phyloP scores from a whole-genome alignment of 108 stramenopile genomes.

The Stephanodiscus triporus region DNA sequence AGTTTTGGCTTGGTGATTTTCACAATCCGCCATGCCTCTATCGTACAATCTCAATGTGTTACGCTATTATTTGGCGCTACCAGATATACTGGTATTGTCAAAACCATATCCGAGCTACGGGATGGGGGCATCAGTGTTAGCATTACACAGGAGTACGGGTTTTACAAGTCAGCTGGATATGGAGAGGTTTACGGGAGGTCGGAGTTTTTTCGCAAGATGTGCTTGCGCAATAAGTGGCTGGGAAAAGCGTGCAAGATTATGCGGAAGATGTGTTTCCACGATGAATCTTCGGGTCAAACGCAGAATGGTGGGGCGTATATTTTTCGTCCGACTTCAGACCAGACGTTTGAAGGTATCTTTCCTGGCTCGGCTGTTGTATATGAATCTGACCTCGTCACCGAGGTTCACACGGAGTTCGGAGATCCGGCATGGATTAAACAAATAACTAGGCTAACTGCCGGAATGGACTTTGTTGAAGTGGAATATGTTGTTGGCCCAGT shows the following conservation, averaged over 20 bases:
- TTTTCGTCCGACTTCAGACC: constrained; percentile 84
- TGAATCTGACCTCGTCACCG: constrained; percentile 53
- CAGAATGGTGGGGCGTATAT: constrained; percentile 96
- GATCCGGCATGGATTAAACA: constrained; percentile 82
- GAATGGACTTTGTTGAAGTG: constrained; percentile 79
- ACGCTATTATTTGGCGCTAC: background rate
- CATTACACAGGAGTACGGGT: constrained; percentile 69
- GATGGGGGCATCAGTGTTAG: constrained; percentile 25
- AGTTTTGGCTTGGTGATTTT: background rate
- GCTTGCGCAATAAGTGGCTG: no score
- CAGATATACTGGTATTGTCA: constrained; percentile 50
- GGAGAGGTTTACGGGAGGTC: constrained; percentile 22
- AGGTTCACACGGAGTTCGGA: constrained; percentile 80
- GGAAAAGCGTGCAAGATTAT: constrained; percentile 39
- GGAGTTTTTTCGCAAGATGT: constrained; percentile 49
- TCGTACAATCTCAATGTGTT: background rate
- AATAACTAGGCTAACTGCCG: constrained; percentile 67
- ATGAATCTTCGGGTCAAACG: constrained; percentile 36
- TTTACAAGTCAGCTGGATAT: constrained; percentile 55
- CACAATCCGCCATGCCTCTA: background rate
- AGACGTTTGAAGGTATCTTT: constrained; percentile 27
- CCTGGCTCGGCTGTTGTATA: constrained; percentile 14
- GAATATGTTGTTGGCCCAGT: constrained; percentile 94
- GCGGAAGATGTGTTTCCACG: constrained; percentile 39
- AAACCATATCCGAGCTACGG: constrained; percentile 31